Base-by-base conservation (phyloP, 768 basidiomycete genomes). In the Tylopilus sp. region DNA sequence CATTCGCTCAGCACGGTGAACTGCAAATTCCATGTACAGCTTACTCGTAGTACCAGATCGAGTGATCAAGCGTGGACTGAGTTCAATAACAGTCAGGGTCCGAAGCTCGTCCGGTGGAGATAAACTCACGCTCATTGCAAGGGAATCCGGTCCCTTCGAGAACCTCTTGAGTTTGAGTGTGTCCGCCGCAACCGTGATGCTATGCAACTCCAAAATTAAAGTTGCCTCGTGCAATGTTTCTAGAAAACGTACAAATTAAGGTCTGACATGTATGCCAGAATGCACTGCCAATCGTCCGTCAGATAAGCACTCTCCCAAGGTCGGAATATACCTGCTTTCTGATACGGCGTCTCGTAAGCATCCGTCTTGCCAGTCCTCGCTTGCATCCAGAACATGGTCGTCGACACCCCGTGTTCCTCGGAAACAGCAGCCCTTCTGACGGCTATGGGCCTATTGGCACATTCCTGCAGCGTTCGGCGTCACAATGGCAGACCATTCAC, bases 331-430 rank as follows among this genome's bases (percentile, higher is more conserved):
- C 55, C 50, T 45, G 85, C 90, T 72, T 91, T 92, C 59, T 92
- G 90, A 66, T 86, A 92, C 20, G 82, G 79, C 4, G 81, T 64
- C 39, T 81, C 82, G 63, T 87, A 87, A 57, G 77, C 74, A 1
- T 85, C 83, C 50, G 83, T 75, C 43, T 26, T 28, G 22, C 67
- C 67, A 55, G 81, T 77, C 53, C 79, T 77, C 3, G 88, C 84
- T 63, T 82, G 80, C 85, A 90, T 87, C 91, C 90, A 93, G 60
- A 81, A 88, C 78, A 84, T 81, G 49, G 76, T 77, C 17, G 74
- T 73, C 25, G 77, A 66, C 18, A 69, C 70, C 4, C 85, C 85
- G 23, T 79, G 75, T 25, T 69, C 66, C 3, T 72, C 62, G 18
- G 69, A 57, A 41, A 73, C 69, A 28, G 65, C 69, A 0, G 81